A percentile compares a stretch with the other conserved stretches of the same genome.
These are phyloP conservation scores for Amanita pseudoporphyria DNA, from an alignment of 768 basidiomycete genomes.

Conservation along the genomic window DNA sequence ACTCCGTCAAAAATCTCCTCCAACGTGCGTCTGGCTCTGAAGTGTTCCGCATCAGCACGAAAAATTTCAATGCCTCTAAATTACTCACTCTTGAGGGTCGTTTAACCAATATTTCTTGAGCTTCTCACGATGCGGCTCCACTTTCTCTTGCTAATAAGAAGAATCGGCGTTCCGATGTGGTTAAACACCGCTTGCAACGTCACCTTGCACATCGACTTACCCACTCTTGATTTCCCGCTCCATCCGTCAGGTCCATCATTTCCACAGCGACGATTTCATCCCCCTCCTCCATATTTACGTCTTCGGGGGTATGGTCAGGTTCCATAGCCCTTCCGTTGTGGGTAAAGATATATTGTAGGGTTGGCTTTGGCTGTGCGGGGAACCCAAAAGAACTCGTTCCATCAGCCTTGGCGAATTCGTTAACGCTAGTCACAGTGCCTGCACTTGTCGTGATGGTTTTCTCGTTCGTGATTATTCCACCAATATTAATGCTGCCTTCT, in stretches of 20 bases:
- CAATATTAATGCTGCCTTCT: constrained; percentile 11
- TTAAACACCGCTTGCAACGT: background rate
- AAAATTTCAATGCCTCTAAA: background rate
- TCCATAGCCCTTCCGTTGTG: constrained; percentile 75
- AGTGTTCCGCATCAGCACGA: constrained; percentile 1
- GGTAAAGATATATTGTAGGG: constrained; percentile 79
- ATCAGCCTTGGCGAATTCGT: constrained; percentile 32
- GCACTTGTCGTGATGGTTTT: constrained; percentile 7
- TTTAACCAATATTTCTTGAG: constrained; percentile 79
- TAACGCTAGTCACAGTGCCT: background rate
- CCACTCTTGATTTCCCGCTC: constrained; percentile 50
- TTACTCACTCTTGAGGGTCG: constrained; percentile 60
- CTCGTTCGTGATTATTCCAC: constrained; percentile 12
- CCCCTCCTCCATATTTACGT: constrained; percentile 78
- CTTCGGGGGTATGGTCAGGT: constrained; percentile 77
- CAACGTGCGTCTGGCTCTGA: constrained; percentile 62
- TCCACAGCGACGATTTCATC: constrained; percentile 88
- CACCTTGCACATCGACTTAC: constrained; percentile 27
- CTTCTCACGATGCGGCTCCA: constrained; percentile 54
- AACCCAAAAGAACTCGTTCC: constrained; percentile 26
- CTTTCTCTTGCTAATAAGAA: constrained; percentile 48
- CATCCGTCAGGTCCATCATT: constrained; percentile 82
- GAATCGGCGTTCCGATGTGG: background rate
- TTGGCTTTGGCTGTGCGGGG: constrained; percentile 23
- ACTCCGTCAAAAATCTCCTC: constrained; percentile 82